These are phyloP conservation scores for Alternaria ventricosa DNA, from an alignment of 2,329 filamentous ascomycete genomes.

Conservation along the genomic window DNA sequence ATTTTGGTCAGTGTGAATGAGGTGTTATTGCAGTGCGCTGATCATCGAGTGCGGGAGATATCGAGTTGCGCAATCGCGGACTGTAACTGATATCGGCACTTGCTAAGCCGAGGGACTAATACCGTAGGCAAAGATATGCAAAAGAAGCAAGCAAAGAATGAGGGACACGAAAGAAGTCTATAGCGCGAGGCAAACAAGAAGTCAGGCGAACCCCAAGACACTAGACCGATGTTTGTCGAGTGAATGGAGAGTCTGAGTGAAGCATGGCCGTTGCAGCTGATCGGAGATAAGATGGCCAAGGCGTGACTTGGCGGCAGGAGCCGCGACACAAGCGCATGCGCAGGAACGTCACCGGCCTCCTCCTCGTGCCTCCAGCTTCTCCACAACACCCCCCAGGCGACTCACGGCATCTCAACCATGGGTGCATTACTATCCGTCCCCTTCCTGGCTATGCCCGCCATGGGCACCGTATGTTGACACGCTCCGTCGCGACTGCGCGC, in stretches of 20 bases:
- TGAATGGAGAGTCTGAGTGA: slow-evolving; percentile 1
- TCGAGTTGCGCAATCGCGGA: slow-evolving; percentile 6
- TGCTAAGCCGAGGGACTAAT: slow-evolving; percentile 2
- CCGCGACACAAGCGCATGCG: slow-evolving; percentile 13
- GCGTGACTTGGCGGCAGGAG: slow-evolving; percentile 15
- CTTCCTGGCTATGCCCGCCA: slow-evolving; percentile 84
- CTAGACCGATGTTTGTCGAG: not conserved
- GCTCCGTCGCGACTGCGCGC: slow-evolving; percentile 9
- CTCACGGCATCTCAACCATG: slow-evolving; percentile 62
- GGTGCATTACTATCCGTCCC: slow-evolving; percentile 90
- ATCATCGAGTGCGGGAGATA: slow-evolving; percentile 28
- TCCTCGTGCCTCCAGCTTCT: slow-evolving; percentile 19
- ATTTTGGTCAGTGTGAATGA: slow-evolving; percentile 25
- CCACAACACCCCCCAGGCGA: slow-evolving; percentile 13
- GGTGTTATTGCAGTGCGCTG: slow-evolving; percentile 19
- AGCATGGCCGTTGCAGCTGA: slow-evolving; percentile 8
- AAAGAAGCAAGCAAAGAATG: not conserved
- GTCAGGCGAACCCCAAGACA: slow-evolving; percentile 1
- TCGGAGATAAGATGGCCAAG: slow-evolving; percentile 32
- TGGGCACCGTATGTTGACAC: slow-evolving; percentile 73
- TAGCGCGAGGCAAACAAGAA: not conserved
- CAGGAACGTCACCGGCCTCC: slow-evolving; percentile 24
- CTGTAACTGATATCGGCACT: slow-evolving; percentile 14
- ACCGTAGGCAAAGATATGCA: not conserved
- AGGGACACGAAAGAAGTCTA: not conserved